phyloP scores from a whole-genome alignment of 768 basidiomycete species.

The Naganishia onofrii region DNA sequence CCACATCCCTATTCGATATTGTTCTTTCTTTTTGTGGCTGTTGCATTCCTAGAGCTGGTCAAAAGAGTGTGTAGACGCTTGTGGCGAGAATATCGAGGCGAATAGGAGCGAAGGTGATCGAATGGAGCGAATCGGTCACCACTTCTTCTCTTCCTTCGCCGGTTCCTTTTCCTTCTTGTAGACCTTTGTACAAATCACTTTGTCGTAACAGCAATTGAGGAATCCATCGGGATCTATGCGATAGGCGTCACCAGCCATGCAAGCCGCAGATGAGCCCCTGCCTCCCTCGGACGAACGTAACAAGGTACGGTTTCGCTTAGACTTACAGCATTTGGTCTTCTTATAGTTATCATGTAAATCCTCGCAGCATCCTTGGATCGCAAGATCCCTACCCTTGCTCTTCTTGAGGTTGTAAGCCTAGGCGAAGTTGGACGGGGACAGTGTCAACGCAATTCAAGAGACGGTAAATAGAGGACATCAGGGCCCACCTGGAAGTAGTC shows the following conservation, averaged over 20 bases:
- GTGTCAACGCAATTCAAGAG: neutral
- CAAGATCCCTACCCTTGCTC: constrained; percentile 15
- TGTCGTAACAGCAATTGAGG: constrained; percentile 22
- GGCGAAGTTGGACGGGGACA: neutral
- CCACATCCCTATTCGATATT: neutral
- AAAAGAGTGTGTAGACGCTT: constrained; percentile 3
- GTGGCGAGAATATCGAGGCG: neutral
- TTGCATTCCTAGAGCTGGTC: neutral
- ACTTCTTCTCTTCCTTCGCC: constrained; percentile 14
- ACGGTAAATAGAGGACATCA: neutral
- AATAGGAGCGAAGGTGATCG: neutral
- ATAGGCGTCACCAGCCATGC: no score
- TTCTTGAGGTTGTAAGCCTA: neutral
- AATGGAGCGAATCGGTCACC: neutral
- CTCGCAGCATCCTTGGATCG: constrained; percentile 16
- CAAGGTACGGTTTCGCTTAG: neutral
- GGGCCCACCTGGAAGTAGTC: constrained; percentile 2
- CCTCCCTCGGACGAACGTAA: neutral
- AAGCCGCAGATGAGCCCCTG: neutral
- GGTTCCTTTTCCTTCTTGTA: neutral
- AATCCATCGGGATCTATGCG: constrained; percentile 19
- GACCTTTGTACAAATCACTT: constrained; percentile 9
- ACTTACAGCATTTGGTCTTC: constrained; percentile 6
- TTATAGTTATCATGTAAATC: constrained; percentile 7
- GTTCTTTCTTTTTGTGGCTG: neutral